These are phyloP conservation scores for Penicillium flavigenum DNA, from an alignment of 495 filamentous ascomycete genomes.

Conservation along the genomic window DNA sequence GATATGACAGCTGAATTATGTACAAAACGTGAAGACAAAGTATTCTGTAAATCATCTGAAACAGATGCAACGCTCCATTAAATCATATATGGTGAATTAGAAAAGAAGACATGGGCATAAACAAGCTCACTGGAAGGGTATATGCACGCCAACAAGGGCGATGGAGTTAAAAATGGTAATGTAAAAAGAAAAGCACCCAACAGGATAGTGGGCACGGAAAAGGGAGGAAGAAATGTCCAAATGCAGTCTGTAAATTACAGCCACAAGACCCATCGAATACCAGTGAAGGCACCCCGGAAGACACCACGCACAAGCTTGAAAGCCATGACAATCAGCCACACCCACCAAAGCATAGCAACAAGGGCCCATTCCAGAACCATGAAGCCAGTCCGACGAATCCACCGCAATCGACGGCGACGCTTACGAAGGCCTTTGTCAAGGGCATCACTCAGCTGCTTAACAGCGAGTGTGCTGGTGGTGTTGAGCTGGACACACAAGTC, in stretches of 20 bases:
- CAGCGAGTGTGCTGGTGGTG: conserved; percentile 67
- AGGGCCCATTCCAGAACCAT: conserved; percentile 75
- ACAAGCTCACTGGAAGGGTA: conserved; percentile 8
- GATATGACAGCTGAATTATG: background rate
- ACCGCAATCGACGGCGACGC: conserved; percentile 67
- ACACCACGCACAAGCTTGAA: conserved; percentile 60
- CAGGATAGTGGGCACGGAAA: background rate
- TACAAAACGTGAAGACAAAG: background rate
- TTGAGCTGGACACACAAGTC: conserved; percentile 70
- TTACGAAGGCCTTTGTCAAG: conserved; percentile 71
- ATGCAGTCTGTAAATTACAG: conserved; percentile 34
- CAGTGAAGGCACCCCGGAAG: conserved; percentile 55
- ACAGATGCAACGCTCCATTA: conserved; percentile 6
- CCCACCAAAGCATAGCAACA: conserved; percentile 78
- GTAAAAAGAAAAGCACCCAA: background rate
- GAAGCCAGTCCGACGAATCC: conserved; percentile 68
- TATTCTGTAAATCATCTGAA: background rate
- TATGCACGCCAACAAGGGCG: conserved; percentile 13
- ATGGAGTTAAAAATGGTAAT: conserved; percentile 1
- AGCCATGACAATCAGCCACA: conserved; percentile 76
- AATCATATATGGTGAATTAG: background rate
- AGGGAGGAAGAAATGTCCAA: background rate
- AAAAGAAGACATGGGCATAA: background rate
- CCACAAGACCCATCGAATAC: conserved; percentile 77
- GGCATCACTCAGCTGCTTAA: conserved; percentile 74